These are phyloP conservation scores for Viola odorata DNA, from an alignment of 345 rosid species.

Conservation along the genomic window DNA sequence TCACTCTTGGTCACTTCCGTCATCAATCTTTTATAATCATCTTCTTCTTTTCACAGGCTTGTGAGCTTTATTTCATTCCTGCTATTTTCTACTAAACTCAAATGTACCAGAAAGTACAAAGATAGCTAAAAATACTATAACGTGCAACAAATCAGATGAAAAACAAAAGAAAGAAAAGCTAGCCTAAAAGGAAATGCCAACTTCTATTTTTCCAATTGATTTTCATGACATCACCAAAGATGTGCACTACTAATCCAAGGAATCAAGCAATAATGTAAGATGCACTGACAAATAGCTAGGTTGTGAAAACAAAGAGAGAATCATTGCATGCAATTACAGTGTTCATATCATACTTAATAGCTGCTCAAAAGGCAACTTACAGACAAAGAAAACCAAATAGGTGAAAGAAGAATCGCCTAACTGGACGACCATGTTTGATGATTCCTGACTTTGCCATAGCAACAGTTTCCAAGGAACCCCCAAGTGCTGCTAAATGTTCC, in stretches of 20 bases:
- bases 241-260: not conserved
- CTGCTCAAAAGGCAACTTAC: not conserved
- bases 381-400: not conserved
- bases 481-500: constrained; percentile 79
- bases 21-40: no score
- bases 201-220: not conserved
- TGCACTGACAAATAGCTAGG: not conserved
- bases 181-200: no score
- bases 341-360: not conserved
- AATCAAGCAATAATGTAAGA: not conserved
- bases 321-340: not conserved
- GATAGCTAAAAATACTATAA: no score
- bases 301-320: not conserved
- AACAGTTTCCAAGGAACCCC: constrained; percentile 83
- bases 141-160: no score
- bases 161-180: no score
- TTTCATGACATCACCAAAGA: not conserved
- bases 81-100: no score
- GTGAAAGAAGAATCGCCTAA: constrained; percentile 52
- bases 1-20: no score
- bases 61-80: no score
- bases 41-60: no score
- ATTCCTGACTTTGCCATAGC: constrained; percentile 88
- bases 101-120: no score
- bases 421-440: constrained; percentile 65